Evolutionary conservation across 2,329 filamentous ascomycete genomes (phyloP).

Genomic region (Coniochaeta sp.): DNA sequence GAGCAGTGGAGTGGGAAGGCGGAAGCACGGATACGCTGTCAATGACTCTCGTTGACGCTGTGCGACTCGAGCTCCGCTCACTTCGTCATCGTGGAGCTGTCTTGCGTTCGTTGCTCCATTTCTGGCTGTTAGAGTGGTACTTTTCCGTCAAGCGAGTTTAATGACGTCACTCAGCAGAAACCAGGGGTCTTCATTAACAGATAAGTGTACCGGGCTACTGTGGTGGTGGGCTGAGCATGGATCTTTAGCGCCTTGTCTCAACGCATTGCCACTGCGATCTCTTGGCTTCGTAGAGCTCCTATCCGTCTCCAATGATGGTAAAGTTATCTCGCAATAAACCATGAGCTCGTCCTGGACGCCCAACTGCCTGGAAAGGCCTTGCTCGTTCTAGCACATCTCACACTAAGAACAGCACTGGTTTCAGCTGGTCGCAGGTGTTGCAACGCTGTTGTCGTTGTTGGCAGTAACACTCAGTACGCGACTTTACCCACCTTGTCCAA

Average conservation of each 20-base stretch:
- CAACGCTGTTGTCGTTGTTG: background rate
- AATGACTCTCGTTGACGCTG: no score
- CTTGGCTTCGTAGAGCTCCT: background rate
- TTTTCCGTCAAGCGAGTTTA: no score
- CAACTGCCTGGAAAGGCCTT: background rate
- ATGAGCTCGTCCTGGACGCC: background rate
- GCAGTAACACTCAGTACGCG: background rate
- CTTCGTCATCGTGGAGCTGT: background rate
- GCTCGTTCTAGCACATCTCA: background rate
- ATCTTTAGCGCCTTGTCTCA: background rate
- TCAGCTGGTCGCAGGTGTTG: no score
- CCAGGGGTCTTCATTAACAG: background rate
- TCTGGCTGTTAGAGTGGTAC: background rate
- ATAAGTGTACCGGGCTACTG: no score
- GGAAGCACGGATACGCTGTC: no score
- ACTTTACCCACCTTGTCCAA: background rate
- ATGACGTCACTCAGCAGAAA: no score
- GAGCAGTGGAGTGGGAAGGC: no score
- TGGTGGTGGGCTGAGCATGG: no score
- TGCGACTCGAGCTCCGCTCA: background rate
- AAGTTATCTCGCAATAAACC: background rate
- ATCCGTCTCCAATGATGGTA: no score
- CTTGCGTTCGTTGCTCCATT: background rate
- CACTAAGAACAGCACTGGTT: no score
- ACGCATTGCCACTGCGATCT: background rate